Conservation (phyloP, 305 asterid species). For the Caryopteris hybrid region DNA sequence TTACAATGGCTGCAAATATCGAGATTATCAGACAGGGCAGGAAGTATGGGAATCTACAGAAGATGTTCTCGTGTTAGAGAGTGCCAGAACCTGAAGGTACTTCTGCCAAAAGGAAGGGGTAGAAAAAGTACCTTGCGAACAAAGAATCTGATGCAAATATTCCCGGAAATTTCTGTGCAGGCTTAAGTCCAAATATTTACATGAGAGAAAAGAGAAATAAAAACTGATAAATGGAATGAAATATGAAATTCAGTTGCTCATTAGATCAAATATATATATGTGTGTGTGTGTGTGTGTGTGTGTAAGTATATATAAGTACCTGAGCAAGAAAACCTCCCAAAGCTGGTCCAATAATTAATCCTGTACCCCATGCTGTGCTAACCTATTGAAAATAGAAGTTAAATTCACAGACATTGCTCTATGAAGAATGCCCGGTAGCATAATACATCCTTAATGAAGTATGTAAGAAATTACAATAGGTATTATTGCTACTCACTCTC, state of each 20-base stretch:
- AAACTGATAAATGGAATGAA: slow-evolving; percentile 11
- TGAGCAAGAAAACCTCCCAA: slow-evolving; percentile 81
- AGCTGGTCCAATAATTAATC: slow-evolving; percentile 84
- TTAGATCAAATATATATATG: neutral
- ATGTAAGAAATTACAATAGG: neutral
- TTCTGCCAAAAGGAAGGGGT: neutral
- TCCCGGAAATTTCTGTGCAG: slow-evolving; percentile 88
- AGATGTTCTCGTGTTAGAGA: slow-evolving; percentile 10
- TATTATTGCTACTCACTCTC: neutral
- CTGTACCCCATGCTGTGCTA: slow-evolving; percentile 84
- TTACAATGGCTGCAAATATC: slow-evolving; percentile 45
- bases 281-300: too few species aligned
- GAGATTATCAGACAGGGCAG: slow-evolving; percentile 80
- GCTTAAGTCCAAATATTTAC: slow-evolving; percentile 40
- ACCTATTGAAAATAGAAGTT: slow-evolving; percentile 34
- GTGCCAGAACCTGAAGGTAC: neutral
- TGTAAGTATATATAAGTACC: slow-evolving; percentile 30
- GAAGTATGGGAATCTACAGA: slow-evolving; percentile 86
- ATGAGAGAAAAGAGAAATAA: neutral
- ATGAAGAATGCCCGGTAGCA: neutral
- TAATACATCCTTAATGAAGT: neutral
- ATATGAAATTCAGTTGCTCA: too few species aligned
- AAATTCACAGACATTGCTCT: neutral
- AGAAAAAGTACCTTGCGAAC: slow-evolving; percentile 54
- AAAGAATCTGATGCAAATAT: slow-evolving; percentile 64